Evolutionary conservation across 345 rosid species (phyloP), one percentile per base, ranked within the genome.

Genomic region (Euphorbia lathyris): DNA sequence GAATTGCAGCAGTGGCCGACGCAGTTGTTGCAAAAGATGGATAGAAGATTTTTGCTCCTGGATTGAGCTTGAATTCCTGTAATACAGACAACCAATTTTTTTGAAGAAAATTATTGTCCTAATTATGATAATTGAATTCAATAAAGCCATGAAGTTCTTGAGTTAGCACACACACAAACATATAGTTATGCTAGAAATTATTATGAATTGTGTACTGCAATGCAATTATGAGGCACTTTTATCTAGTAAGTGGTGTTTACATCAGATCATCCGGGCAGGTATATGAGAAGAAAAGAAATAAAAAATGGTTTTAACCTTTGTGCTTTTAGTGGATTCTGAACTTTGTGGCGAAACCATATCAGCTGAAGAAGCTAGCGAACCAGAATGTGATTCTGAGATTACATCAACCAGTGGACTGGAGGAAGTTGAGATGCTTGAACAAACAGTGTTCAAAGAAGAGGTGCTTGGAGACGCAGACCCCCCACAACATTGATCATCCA

Each of bases 11-110:
- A 70, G 73, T 75, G 2, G 85, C 81, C 20, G 93, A 61, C 77
- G 68, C 52, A 57, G 86, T 61, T 73, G 78, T 83, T 26, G 81
- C 73, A 77, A 74, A 84, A 72, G 92, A 79, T 9, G 98, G 98
- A 71, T 85, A 88, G 79, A 91, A 93, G 47, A 72, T 69, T 79
- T 88, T 88, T 69, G 98, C 98, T 64, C 75, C 88, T 17, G 97
- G 92, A 71, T 93, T 93, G 71, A 93, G 93, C 83, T 89, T 93
- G 83, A 84, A 93, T 63, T 84, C 98, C 98, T 93, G 79, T 19
- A 64, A 64, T 50, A 64, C 56, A 40, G 40, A 12, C 57, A 30
- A 38, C 27, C 12, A 63, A 20, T n/a, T 12, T 30, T 7, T 19
- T 34, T n/a, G 52, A 53, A 12, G 64, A 19, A 45, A 53, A 63